Base-by-base conservation (phyloP, 2,329 filamentous ascomycete genomes). In the Emericellopsis cladophorae region DNA sequence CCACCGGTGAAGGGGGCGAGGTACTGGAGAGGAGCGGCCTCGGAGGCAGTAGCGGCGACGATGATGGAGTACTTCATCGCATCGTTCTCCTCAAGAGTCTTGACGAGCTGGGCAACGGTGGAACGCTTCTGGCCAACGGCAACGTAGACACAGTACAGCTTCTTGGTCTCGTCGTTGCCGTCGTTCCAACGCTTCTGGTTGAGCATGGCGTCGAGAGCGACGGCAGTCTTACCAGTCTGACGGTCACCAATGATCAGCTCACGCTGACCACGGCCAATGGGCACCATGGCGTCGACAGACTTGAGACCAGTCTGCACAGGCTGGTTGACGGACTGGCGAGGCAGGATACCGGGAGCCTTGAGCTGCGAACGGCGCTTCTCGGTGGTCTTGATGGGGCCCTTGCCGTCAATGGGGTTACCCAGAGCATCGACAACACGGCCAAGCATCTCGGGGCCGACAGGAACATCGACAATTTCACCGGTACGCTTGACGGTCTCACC, bases 221-320 rank as follows among this genome's bases (percentile, higher is more conserved):
- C 90, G 59, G 92, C 92, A 63, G 92, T 98, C 84, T 98, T 98
- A 70, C 92, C 92, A 58, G 92, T 98, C 74, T 98, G 92, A 88
- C 92, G 92, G 67, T 98, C 92, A 76, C 92, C 92, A 70, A 98
- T 98, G 69, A 98, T 96, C 79, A 98, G 75, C 77, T 98, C 92
- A 90, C 92, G 92, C 79, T 98, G 92, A 63, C 92, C 92, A 90
- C 92, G 92, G 66, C 92, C 92, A 59, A 98, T 95, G 59, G 92
- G 92, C 57, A 98, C 92, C 92, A 98, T 96, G 72, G 92, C 89
- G 66, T 98, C 92, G 74, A 98, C 78, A 57, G 87, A 95, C 80
- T 98, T 98, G 58, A 96, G 82, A 76, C 92, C 92, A 65, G 92
- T 98, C 82, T 98, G 92, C 54, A 98, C 90, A 54, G 92, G 90